A percentile compares a stretch with the other conserved stretches of the same genome.
phyloP scores from a whole-genome alignment of 2,329 filamentous ascomycete genomes.

The Mycocentrospora acerina region DNA sequence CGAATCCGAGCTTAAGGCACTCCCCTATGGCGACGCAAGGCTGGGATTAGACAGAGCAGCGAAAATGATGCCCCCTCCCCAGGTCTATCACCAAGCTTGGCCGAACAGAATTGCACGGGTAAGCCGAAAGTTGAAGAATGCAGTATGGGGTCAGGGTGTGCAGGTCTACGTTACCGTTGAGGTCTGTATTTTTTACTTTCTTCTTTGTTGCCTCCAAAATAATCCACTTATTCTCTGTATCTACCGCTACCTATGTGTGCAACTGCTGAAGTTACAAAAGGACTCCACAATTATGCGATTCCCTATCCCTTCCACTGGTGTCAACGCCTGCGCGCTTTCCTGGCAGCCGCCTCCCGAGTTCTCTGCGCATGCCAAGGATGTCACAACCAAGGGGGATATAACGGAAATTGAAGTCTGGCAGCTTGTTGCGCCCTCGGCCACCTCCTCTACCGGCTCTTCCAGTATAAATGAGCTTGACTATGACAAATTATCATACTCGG shows the following conservation, averaged over 20 bases:
- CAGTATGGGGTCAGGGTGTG: constrained; percentile 9
- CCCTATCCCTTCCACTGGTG: constrained; percentile 1
- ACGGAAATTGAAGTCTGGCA: constrained; percentile 8
- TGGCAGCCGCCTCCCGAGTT: constrained; percentile 7
- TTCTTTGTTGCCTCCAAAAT: not conserved
- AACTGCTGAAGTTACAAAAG: not conserved
- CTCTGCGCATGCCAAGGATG: constrained; percentile 4
- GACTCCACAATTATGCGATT: constrained; percentile 6
- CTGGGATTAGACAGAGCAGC: constrained; percentile 6
- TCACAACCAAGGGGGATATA: constrained; percentile 7
- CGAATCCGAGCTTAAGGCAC: constrained; percentile 6
- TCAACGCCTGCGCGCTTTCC: constrained; percentile 3
- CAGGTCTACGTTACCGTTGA: constrained; percentile 10
- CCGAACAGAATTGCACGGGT: constrained; percentile 6
- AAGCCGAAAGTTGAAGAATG: constrained; percentile 7
- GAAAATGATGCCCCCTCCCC: constrained; percentile 5
- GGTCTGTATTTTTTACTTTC: constrained; percentile 1
- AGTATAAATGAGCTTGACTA: constrained; percentile 6
- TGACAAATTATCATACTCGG: constrained; percentile 6
- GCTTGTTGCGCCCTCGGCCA: constrained; percentile 4
- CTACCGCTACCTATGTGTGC: not conserved
- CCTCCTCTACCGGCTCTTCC: not conserved
- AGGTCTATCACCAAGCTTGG: constrained; percentile 5
- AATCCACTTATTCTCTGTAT: not conserved
- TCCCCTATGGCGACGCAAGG: constrained; percentile 6